Conservation (phyloP, 441 rosid species). For the Isatis lusitanica region DNA sequence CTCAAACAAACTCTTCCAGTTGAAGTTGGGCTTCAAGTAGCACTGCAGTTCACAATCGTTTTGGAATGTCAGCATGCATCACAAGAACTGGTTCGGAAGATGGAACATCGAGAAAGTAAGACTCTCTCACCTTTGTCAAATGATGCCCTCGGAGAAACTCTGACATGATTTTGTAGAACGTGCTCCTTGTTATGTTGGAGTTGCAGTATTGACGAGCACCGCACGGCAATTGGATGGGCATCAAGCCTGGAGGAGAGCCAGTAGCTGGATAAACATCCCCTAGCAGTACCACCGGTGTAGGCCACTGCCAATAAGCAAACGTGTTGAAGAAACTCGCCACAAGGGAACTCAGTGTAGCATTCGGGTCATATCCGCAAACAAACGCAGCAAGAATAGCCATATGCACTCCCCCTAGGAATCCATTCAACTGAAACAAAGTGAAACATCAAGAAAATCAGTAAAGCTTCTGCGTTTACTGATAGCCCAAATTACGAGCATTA, state of each 20-base stretch:
- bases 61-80: neutral
- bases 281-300: conserved; percentile 50
- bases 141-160: conserved; percentile 59
- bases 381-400: conserved; percentile 56
- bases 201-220: conserved; percentile 48
- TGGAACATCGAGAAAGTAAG: neutral
- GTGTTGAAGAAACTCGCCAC: conserved; percentile 48
- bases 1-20: conserved; percentile 48
- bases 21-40: conserved; percentile 41
- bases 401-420: conserved; percentile 65
- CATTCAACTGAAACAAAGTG: conserved; percentile 46
- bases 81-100: neutral
- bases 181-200: conserved; percentile 60
- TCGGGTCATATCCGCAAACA: conserved; percentile 49
- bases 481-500: neutral
- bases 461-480: conserved; percentile 1
- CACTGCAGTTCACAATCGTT: conserved; percentile 37
- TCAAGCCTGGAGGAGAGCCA: conserved; percentile 38
- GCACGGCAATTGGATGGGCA: conserved; percentile 63
- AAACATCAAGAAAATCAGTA: neutral
- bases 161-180: conserved; percentile 49
- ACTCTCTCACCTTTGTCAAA: conserved; percentile 44
- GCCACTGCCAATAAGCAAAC: conserved; percentile 64
- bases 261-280: conserved; percentile 33
- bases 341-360: conserved; percentile 45